Base-by-base conservation (phyloP, 495 filamentous ascomycete species). In the Mytilinidion resinicola region DNA sequence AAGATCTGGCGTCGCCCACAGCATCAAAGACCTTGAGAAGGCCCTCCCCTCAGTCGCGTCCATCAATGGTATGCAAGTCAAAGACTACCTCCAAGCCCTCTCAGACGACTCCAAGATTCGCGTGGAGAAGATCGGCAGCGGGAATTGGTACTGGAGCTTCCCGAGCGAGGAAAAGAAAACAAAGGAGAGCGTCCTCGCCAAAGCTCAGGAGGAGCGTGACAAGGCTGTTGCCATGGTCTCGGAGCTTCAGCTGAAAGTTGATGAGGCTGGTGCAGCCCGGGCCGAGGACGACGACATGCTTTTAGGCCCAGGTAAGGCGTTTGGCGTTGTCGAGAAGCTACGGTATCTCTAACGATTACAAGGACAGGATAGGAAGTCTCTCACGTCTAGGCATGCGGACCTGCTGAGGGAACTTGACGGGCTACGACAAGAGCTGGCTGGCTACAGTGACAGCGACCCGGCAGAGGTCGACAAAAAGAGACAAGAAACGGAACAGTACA, bases 71-170 rank as follows among this genome's bases (percentile, higher is more conserved):
- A 85, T 87, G 72, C 82, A 85, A 64, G 84, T 87, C 50, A 86
- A 85, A 69, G 85, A 88, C 59, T 85, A 81, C 68, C 74, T 89
- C 34, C 82, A 86, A 69, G 74, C 76, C 5, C 73, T 89, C 4
- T 67, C 70, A 0, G 85, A 90, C 60, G 87, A 90, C 46, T 74
- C 76, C 56, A 79, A 80, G 57, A 78, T 90, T 55, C 80, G 77
- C 10, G 82, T 88, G 14, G 87, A 90, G 74, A 90, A 89, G 73
- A 90, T 91, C 64, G 87, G 87, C 55, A 86, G 78, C 55, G 85
- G 83, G 14, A 90, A 90, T 67, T 91, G 87, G 87, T 90, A 89
- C 73, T 91, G 87, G 87, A 78, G 76, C 58, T 91, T 91, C 67
- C 69, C 70, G 34, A 81, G 76, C 51, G 86, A 89, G 38, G 83